Evolutionary conservation across 2,329 filamentous ascomycete genomes (phyloP).

Genomic region (Colletotrichum sp.): DNA sequence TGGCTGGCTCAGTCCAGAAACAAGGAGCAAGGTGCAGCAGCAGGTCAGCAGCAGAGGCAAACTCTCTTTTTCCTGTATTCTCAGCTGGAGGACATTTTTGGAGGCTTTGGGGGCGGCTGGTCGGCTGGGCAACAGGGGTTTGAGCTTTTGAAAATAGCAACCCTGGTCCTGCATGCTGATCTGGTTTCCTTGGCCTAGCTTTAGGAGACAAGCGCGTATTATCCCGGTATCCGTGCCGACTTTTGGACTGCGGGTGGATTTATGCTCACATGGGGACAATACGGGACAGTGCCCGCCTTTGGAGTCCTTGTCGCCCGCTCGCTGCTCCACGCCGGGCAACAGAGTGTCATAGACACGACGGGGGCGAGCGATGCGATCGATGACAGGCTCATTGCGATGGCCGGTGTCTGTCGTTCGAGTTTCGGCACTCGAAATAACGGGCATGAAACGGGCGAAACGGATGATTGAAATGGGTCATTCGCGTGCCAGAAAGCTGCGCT

Average conservation of each 20-base stretch:
- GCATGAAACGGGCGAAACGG: neutral
- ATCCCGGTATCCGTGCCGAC: neutral
- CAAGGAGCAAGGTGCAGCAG: neutral
- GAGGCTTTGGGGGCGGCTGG: constrained; percentile 1
- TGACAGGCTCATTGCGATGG: neutral
- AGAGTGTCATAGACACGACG: neutral
- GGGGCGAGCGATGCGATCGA: neutral
- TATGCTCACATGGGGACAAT: neutral
- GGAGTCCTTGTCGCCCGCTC: neutral
- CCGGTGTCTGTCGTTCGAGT: neutral
- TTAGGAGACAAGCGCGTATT: neutral
- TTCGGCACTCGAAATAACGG: neutral
- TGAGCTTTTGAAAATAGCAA: constrained; percentile 14
- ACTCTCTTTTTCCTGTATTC: constrained; percentile 4
- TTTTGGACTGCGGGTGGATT: neutral
- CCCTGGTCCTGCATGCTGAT: constrained; percentile 19
- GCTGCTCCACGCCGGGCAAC: neutral
- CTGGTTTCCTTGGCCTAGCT: constrained; percentile 7
- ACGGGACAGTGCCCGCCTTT: neutral
- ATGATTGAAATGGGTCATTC: neutral
- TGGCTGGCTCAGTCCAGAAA: neutral
- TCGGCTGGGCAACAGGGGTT: constrained; percentile 17
- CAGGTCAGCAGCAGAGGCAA: neutral
- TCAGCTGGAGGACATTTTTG: neutral
- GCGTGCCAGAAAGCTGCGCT: neutral